A percentile compares a stretch with the other conserved stretches of the same genome.
phyloP scores from a whole-genome alignment of 2,329 filamentous ascomycete species.

The Fusarium sambucinum region DNA sequence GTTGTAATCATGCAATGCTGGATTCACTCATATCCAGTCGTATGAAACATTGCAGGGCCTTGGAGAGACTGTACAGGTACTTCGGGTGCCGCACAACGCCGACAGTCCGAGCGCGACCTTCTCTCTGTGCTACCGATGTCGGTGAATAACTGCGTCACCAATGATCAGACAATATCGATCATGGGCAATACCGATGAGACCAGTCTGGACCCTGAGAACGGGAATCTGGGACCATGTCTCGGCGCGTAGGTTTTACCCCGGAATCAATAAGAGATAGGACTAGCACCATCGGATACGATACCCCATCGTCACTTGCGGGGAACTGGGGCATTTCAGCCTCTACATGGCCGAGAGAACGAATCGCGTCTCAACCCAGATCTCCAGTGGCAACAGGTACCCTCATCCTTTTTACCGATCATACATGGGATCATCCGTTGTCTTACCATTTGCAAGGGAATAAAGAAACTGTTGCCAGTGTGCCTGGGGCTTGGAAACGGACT shows the following conservation, averaged over 20 bases:
- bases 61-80: neutral
- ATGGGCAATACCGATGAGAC: neutral
- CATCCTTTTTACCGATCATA: accelerated
- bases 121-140: accelerated
- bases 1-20: neutral
- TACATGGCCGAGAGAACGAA: neutral
- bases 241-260: neutral
- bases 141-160: neutral
- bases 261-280: no score
- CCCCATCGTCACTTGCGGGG: neutral
- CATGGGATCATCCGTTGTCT: neutral
- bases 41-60: neutral
- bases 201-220: neutral
- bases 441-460: neutral
- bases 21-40: neutral
- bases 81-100: neutral
- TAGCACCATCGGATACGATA: neutral
- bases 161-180: neutral
- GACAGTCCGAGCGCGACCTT: neutral
- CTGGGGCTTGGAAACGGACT: neutral
- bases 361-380: neutral
- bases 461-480: neutral
- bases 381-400: neutral
- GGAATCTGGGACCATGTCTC: neutral
- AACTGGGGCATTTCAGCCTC: neutral